These are phyloP conservation scores for Dioszegia crocea DNA, from an alignment of 768 basidiomycete genomes.

Conservation along the genomic window DNA sequence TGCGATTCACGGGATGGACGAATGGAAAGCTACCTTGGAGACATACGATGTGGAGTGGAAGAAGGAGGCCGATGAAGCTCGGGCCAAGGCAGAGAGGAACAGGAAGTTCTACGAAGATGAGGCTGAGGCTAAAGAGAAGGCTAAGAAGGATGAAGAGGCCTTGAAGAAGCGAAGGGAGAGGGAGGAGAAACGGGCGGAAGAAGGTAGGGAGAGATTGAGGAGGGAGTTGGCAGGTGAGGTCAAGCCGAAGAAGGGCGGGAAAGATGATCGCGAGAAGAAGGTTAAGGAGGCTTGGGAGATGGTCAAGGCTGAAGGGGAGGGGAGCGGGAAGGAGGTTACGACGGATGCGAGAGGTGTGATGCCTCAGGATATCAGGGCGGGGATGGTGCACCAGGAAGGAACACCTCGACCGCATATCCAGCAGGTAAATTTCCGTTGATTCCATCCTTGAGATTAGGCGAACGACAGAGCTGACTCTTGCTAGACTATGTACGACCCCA, in stretches of 20 bases:
- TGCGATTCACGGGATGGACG: slow-evolving; percentile 30
- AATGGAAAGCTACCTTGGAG: slow-evolving; percentile 38
- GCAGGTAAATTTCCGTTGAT: slow-evolving; percentile 17
- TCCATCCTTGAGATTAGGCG: neutral
- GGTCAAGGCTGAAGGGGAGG: slow-evolving; percentile 22
- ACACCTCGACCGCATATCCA: slow-evolving; percentile 8
- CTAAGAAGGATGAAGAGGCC: slow-evolving; percentile 13
- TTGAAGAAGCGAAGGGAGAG: slow-evolving; percentile 12
- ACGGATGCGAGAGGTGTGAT: slow-evolving; percentile 33
- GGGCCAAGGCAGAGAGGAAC: slow-evolving; percentile 36
- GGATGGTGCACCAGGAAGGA: slow-evolving; percentile 13
- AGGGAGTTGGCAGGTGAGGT: slow-evolving; percentile 8
- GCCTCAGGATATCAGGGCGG: slow-evolving; percentile 18
- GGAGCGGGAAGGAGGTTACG: slow-evolving; percentile 6
- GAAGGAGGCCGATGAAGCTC: slow-evolving; percentile 37
- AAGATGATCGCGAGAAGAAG: slow-evolving; percentile 13
- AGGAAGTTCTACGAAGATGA: slow-evolving; percentile 36
- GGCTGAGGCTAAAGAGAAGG: slow-evolving; percentile 1
- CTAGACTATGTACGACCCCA: slow-evolving; percentile 38
- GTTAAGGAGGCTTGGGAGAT: slow-evolving; percentile 50
- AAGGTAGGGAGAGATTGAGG: slow-evolving; percentile 5
- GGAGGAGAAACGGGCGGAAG: slow-evolving; percentile 8
- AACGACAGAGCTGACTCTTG: too few relatives aligned
- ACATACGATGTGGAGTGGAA: slow-evolving; percentile 28
- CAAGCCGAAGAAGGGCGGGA: neutral